Conservation (phyloP, 768 basidiomycete genomes). For the Plicaturopsis crispa region DNA sequence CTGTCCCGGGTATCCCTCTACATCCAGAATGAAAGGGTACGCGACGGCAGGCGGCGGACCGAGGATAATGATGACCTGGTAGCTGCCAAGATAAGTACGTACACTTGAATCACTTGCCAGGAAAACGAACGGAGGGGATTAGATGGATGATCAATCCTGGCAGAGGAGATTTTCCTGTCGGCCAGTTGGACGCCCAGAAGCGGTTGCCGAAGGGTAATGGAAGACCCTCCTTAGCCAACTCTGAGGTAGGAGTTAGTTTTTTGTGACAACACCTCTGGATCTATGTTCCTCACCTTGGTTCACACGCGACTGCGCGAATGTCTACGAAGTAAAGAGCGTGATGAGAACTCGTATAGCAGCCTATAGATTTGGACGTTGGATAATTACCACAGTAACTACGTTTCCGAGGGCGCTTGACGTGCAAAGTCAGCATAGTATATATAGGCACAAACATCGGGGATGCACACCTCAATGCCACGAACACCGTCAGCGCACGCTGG, state of each 20-base stretch:
- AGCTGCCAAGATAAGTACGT: neutral
- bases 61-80: constrained; percentile 42
- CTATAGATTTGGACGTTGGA: too few species aligned
- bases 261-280: neutral
- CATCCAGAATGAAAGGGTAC: constrained; percentile 56
- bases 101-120: neutral
- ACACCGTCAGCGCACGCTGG: constrained; percentile 46
- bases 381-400: too few species aligned
- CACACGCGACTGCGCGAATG: constrained; percentile 41
- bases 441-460: neutral
- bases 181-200: constrained; percentile 61
- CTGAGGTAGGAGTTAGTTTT: too few species aligned
- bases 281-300: constrained; percentile 47
- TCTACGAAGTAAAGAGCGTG: constrained; percentile 29
- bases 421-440: too few species aligned
- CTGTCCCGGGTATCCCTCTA: constrained; percentile 44
- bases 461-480: constrained; percentile 46
- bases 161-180: constrained; percentile 47
- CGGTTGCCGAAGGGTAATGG: constrained; percentile 50
- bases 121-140: constrained; percentile 35
- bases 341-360: too few species aligned
- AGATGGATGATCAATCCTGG: constrained; percentile 50
- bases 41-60: constrained; percentile 44
- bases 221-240: constrained; percentile 57
- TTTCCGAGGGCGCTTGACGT: too few species aligned